Evolutionary conservation across 140 eudicot species (phyloP).

Genomic region (Anethum foeniculum): DNA sequence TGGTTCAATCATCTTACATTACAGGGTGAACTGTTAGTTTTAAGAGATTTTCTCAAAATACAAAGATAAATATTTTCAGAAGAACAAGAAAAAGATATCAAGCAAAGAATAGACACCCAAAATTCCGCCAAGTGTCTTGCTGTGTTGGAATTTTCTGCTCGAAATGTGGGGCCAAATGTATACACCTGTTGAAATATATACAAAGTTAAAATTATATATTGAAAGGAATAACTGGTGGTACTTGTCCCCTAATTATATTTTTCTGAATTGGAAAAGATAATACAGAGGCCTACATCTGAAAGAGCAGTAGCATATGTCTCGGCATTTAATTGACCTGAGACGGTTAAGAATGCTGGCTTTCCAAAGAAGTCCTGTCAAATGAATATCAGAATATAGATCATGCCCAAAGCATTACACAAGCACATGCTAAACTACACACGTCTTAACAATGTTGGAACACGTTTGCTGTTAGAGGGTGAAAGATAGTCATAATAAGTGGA

Average conservation of each 20-base stretch:
- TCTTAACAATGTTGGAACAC: background rate
- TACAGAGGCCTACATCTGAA: constrained; percentile 53
- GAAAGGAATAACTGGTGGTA: background rate
- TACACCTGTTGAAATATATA: constrained; percentile 54
- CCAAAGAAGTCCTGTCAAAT: constrained; percentile 84
- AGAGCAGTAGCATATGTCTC: constrained; percentile 99
- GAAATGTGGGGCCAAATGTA: constrained; percentile 96
- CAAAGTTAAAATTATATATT: background rate
- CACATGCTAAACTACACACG: background rate
- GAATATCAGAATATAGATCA: constrained; percentile 5
- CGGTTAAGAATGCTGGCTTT: constrained; percentile 93
- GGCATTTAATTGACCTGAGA: constrained; percentile 97
- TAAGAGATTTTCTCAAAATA: constrained; percentile 7
- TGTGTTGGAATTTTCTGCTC: constrained; percentile 97
- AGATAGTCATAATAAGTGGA: background rate
- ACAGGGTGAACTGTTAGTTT: constrained; percentile 15
- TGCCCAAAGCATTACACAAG: background rate
- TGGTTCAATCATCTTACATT: constrained; percentile 91
- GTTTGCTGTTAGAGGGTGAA: background rate
- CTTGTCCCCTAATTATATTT: background rate
- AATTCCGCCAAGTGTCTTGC: constrained; percentile 96
- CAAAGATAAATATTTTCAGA: background rate
- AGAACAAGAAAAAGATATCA: background rate
- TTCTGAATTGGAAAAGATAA: constrained; percentile 1
- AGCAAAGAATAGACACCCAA: constrained; percentile 48